A percentile compares a stretch with the other conserved stretches of the same genome.
These are phyloP conservation scores for Umbilicus rupestris DNA, from an alignment of 164 flowering plant genomes.

Conservation along the genomic window DNA sequence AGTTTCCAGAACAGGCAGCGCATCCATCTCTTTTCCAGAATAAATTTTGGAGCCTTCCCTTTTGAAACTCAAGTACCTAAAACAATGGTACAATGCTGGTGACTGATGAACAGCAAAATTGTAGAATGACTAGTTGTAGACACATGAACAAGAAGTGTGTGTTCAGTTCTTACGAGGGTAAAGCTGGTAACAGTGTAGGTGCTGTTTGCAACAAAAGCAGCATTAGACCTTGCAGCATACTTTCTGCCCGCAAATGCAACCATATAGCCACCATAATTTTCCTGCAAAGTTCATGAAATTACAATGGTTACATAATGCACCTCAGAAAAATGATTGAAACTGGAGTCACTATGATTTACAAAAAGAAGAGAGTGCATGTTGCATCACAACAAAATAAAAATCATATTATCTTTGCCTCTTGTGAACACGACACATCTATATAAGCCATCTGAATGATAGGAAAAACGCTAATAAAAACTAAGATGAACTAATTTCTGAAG, in stretches of 20 bases:
- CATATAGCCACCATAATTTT: slow-evolving; percentile 66
- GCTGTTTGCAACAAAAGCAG: slow-evolving; percentile 75
- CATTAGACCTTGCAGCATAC: slow-evolving; percentile 82
- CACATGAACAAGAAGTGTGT: background rate
- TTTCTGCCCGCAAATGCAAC: slow-evolving; percentile 97
- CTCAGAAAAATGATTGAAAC: background rate
- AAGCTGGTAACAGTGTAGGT: slow-evolving; percentile 75
- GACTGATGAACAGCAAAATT: background rate
- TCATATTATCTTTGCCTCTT: too few species aligned
- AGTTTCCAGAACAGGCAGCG: slow-evolving; percentile 49
- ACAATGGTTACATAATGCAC: background rate
- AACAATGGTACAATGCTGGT: slow-evolving; percentile 2
- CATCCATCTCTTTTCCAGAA: slow-evolving; percentile 97
- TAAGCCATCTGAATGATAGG: background rate
- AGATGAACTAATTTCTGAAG: background rate
- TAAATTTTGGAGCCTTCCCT: slow-evolving; percentile 80
- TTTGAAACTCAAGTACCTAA: slow-evolving; percentile 78
- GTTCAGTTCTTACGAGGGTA: slow-evolving; percentile 59
- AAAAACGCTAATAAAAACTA: background rate
- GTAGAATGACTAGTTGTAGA: background rate
- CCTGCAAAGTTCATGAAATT: slow-evolving; percentile 27
- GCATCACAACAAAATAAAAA: too few species aligned
- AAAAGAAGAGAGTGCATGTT: background rate
- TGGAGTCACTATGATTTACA: background rate
- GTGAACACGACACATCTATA: background rate